A percentile compares a stretch with the other conserved stretches of the same genome.
These are phyloP conservation scores for Diplodia corticola DNA, from an alignment of 2,329 filamentous ascomycete species.

Conservation along the genomic window DNA sequence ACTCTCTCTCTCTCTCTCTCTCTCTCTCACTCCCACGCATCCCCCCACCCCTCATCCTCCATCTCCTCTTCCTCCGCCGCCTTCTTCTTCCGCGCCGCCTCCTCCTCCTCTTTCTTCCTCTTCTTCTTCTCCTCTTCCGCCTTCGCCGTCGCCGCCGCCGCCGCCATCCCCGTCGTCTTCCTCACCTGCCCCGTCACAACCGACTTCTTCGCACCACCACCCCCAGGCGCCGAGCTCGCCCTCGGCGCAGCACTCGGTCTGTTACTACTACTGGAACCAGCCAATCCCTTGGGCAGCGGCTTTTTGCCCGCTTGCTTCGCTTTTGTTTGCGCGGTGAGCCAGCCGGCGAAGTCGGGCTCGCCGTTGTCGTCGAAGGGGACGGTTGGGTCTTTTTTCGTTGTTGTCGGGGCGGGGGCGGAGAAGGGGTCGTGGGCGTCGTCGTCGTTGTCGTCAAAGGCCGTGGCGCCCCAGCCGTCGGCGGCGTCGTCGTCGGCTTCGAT, in stretches of 20 bases:
- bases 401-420: constrained; percentile 41
- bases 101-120: constrained; percentile 20
- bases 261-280: constrained; percentile 56
- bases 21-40: constrained; percentile 20
- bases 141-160: constrained; percentile 30
- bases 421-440: constrained; percentile 50
- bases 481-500: constrained; percentile 50
- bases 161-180: constrained; percentile 23
- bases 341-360: constrained; percentile 94
- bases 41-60: constrained; percentile 23
- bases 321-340: constrained; percentile 82
- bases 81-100: constrained; percentile 30
- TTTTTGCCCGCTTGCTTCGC: constrained; percentile 64
- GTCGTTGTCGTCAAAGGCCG: constrained; percentile 60
- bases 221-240: constrained; percentile 35
- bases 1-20: neutral
- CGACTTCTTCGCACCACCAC: constrained; percentile 34
- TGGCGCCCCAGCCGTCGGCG: constrained; percentile 69
- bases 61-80: constrained; percentile 21
- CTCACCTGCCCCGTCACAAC: constrained; percentile 1
- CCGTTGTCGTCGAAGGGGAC: constrained; percentile 75
- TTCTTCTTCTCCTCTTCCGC: constrained; percentile 15
- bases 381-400: constrained; percentile 31
- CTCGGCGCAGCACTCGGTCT: constrained; percentile 36
- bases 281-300: constrained; percentile 78